Evolutionary conservation across 2,329 filamentous ascomycete species (phyloP).

Genomic region (Lizonia empirigonia): DNA sequence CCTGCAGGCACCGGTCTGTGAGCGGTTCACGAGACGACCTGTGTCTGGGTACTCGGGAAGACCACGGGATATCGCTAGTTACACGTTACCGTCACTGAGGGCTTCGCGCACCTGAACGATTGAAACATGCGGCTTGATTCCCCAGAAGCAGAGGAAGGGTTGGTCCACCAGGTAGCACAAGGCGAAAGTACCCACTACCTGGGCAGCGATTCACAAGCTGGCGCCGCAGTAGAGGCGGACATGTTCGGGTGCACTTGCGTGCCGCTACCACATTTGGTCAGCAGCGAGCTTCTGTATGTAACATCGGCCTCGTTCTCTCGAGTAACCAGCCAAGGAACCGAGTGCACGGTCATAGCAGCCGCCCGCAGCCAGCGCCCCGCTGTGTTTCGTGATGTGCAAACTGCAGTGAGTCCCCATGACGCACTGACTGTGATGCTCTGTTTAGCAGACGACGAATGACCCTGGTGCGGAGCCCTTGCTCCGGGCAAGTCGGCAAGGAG

Average conservation of each 20-base stretch:
- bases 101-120: slow-evolving; percentile 35
- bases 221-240: slow-evolving; percentile 43
- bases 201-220: slow-evolving; percentile 27
- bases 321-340: slow-evolving; percentile 40
- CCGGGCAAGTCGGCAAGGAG: slow-evolving; percentile 43
- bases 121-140: slow-evolving; percentile 44
- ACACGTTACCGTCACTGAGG: slow-evolving; percentile 43
- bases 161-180: slow-evolving; percentile 39
- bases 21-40: slow-evolving; percentile 40
- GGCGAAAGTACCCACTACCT: slow-evolving; percentile 31
- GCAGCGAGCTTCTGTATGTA: slow-evolving; percentile 39
- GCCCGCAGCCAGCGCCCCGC: slow-evolving; percentile 30
- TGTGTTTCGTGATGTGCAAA: slow-evolving; percentile 27
- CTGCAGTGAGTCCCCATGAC: slow-evolving; percentile 24
- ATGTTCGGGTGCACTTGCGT: slow-evolving; percentile 41
- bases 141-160: slow-evolving; percentile 29
- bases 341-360: slow-evolving; percentile 34
- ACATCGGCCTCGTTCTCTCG: slow-evolving; percentile 44
- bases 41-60: slow-evolving; percentile 39
- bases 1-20: slow-evolving; percentile 42
- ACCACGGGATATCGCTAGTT: slow-evolving; percentile 36
- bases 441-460: slow-evolving; percentile 1
- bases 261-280: slow-evolving; percentile 28
- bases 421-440: slow-evolving; percentile 25
- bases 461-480: slow-evolving; percentile 6